phyloP scores from a whole-genome alignment of 1,284 basidiomycete species.

The Xerocomus cyaneibrunnescens region DNA sequence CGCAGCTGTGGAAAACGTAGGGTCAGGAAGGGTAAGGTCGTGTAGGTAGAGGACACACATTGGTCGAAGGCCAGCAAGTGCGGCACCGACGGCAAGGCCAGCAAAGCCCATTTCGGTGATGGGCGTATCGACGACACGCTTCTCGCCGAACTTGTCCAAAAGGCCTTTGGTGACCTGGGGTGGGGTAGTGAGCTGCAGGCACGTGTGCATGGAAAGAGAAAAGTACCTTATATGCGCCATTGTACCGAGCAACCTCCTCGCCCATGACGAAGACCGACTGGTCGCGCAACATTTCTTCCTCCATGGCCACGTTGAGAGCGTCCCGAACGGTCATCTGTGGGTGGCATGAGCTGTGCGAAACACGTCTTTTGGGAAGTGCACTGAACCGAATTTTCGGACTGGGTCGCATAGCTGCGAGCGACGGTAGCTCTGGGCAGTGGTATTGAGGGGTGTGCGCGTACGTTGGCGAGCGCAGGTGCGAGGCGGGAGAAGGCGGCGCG shows the following conservation, averaged over 20 bases:
- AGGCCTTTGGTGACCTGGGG: slow-evolving; percentile 92
- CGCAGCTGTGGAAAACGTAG: slow-evolving; percentile 62
- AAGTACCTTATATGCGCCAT: slow-evolving; percentile 96
- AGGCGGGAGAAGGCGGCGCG: slow-evolving; percentile 66
- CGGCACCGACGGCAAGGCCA: slow-evolving; percentile 94
- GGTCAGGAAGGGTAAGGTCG: slow-evolving; percentile 11
- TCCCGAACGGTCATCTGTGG: slow-evolving; percentile 95
- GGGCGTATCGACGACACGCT: slow-evolving; percentile 96
- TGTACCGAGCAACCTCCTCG: slow-evolving; percentile 99
- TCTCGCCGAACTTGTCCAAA: slow-evolving; percentile 99
- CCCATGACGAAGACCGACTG: slow-evolving; percentile 95
- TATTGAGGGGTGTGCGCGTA: slow-evolving; percentile 41
- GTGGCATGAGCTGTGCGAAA: slow-evolving; percentile 8
- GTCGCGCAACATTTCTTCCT: slow-evolving; percentile 99
- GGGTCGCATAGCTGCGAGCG: slow-evolving; percentile 63
- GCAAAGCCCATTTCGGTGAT: slow-evolving; percentile 99
- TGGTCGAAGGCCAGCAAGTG: slow-evolving; percentile 91
- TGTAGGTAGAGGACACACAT: slow-evolving; percentile 50
- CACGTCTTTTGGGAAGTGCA: slow-evolving; percentile 5
- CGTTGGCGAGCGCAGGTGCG: slow-evolving; percentile 52
- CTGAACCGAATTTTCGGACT: slow-evolving; percentile 57
- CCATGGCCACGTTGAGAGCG: slow-evolving; percentile 97
- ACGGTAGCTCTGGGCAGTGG: slow-evolving; percentile 43
- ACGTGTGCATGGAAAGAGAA: slow-evolving; percentile 2
- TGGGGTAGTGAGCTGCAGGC: slow-evolving; percentile 7